Evolutionary conservation across 2,329 filamentous ascomycete genomes (phyloP).

Genomic region (Fonsecaea multimorphosa): DNA sequence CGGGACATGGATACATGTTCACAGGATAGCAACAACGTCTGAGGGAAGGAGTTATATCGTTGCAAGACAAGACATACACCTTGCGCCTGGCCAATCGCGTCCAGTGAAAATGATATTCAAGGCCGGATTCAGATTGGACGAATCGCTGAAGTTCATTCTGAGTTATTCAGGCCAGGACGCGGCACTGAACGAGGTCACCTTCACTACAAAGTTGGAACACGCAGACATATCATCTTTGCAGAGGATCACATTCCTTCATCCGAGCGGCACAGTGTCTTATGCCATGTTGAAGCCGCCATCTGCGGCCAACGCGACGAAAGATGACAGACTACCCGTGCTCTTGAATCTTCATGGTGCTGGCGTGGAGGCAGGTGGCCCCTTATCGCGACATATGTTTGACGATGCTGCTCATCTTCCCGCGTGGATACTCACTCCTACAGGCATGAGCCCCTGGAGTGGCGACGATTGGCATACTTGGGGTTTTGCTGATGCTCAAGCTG

Average conservation of each 20-base stretch:
- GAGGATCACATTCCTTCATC: constrained; percentile 62
- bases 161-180: constrained; percentile 13
- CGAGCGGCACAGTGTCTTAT: constrained; percentile 62
- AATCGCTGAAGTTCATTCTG: constrained; percentile 21
- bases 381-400: constrained; percentile 57
- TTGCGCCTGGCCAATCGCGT: constrained; percentile 45
- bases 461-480: constrained; percentile 69
- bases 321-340: constrained; percentile 54
- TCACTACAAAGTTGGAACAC: constrained; percentile 37
- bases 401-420: constrained; percentile 59
- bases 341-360: constrained; percentile 64
- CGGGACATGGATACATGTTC: constrained; percentile 26
- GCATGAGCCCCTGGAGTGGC: constrained; percentile 64
- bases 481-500: constrained; percentile 61
- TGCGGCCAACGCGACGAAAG: constrained; percentile 42
- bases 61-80: constrained; percentile 3
- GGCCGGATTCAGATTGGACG: not conserved
- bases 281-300: constrained; percentile 63
- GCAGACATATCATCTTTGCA: constrained; percentile 51
- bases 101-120: constrained; percentile 38
- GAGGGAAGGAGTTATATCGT: constrained; percentile 10
- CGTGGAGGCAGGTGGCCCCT: constrained; percentile 58
- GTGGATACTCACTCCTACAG: constrained; percentile 63
- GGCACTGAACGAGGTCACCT: constrained; percentile 22
- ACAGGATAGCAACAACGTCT: constrained; percentile 3